Base-by-base conservation (phyloP, 306 rosid species). In the Sophora flavescens region DNA sequence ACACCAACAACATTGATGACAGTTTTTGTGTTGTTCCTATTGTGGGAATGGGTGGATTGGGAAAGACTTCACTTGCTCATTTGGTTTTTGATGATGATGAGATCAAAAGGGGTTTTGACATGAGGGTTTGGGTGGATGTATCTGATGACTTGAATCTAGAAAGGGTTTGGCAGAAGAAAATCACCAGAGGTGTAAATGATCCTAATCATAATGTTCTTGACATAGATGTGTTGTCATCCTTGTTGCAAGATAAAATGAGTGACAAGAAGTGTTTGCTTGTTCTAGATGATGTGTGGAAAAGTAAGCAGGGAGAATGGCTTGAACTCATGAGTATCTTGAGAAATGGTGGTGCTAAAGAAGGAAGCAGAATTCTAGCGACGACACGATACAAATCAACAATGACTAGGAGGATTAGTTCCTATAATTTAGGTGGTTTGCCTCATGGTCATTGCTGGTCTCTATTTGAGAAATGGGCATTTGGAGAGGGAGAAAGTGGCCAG, bases 401-500 rank as follows among this genome's bases (percentile, higher is more conserved):
- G 52, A 41, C 70, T 36, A n/a, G 9, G 6, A n/a, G 9, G 6
- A 44, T 3, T 7, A 12, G 14, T 52, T 6, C 22, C 18, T 64
- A 53, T 72, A 3, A 10, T 3, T 56, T 79, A 47, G 41, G 52
- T 63, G 66, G 17, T 63, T 56, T 72, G 62, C 62, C 61, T 72
- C 18, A n/a, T 13, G 68, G 42, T 8, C 61, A 45, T 3, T 72
- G 78, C 45, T 41, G 68, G 78, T 52, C 51, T 44, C 38, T 79
- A 32, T 79, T 79, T 72, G 62, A 64, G 68, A 79, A 47, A 78
- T 78, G 82, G 76, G 82, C 82, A 14, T 78, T 78, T 2, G 16
- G 53, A 39, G 70, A 60, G 8, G 70, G 70, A 48, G 63, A 60
- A 78, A 68, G 70, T 12, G 26, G 5, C 3, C 2, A 17, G 5